Conservation (phyloP, 805 yeast genomes). For the Candida adriatica region DNA sequence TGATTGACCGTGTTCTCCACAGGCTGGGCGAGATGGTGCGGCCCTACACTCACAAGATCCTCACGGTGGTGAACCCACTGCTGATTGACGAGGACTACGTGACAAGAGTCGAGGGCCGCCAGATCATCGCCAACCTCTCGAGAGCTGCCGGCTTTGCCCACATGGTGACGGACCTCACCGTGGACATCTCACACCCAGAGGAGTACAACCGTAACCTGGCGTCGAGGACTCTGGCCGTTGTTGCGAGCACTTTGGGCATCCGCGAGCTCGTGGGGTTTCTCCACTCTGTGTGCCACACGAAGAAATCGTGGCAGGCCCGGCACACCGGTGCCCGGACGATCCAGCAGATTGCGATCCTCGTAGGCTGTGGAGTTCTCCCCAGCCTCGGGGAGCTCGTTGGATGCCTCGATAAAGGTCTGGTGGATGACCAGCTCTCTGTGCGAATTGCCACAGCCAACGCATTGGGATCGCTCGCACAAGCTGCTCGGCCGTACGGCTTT, state of each 20-base stretch:
- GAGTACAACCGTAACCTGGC: slow-evolving; percentile 74
- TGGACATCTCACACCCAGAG: slow-evolving; percentile 77
- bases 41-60: slow-evolving; percentile 67
- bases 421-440: slow-evolving; percentile 63
- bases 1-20: slow-evolving; percentile 61
- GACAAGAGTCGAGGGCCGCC: slow-evolving; percentile 74
- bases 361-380: slow-evolving; percentile 74
- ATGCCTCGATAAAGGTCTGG: slow-evolving; percentile 50
- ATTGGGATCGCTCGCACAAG: slow-evolving; percentile 68
- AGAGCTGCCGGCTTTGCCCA: slow-evolving; percentile 78
- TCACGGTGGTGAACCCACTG: slow-evolving; percentile 72
- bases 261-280: slow-evolving; percentile 70
- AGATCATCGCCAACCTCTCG: slow-evolving; percentile 65
- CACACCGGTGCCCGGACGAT: slow-evolving; percentile 76
- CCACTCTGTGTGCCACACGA: slow-evolving; percentile 69
- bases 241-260: slow-evolving; percentile 73
- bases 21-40: slow-evolving; percentile 57
- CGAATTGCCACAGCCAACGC: slow-evolving; percentile 68
- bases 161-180: slow-evolving; percentile 71
- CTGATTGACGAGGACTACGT: slow-evolving; percentile 71
- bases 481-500: slow-evolving; percentile 81
- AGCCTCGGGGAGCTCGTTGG: slow-evolving; percentile 58
- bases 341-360: slow-evolving; percentile 63
- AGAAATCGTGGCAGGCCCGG: slow-evolving; percentile 73
- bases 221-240: slow-evolving; percentile 76